These are phyloP conservation scores for Fusarium dimerum DNA, from an alignment of 2,329 filamentous ascomycete species.

Conservation along the genomic window DNA sequence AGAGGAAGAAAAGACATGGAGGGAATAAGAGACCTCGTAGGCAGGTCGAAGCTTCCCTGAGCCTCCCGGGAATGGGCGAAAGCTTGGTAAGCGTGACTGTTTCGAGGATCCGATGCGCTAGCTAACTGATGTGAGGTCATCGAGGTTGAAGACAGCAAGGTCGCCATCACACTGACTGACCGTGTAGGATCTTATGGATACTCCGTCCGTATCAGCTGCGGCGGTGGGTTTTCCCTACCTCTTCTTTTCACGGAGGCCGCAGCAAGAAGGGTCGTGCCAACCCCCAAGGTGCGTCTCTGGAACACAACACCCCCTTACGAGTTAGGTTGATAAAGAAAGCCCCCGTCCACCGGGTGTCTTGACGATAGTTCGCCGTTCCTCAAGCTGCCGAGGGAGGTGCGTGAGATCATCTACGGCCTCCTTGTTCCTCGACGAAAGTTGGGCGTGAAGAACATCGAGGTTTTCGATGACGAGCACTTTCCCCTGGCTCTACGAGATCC, in stretches of 20 bases:
- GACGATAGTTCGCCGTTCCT: background rate
- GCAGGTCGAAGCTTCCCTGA: too few relatives aligned
- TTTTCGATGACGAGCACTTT: background rate
- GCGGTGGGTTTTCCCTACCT: background rate
- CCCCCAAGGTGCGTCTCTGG: background rate
- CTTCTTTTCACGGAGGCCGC: conserved; percentile 1
- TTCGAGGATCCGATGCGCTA: background rate
- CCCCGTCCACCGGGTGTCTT: background rate
- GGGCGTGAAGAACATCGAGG: background rate
- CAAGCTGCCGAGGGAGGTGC: conserved; percentile 6
- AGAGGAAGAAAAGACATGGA: background rate
- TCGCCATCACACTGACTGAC: background rate
- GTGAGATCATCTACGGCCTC: conserved; percentile 10
- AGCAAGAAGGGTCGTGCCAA: background rate
- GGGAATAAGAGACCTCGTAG: background rate
- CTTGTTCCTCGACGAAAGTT: background rate
- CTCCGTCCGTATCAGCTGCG: background rate
- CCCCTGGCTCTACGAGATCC: conserved; percentile 8
- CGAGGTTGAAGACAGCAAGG: background rate
- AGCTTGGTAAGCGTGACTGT: background rate
- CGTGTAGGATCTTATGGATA: background rate
- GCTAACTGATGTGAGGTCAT: background rate
- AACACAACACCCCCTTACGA: background rate
- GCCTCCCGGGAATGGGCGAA: background rate
- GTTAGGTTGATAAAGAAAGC: background rate